A percentile compares a stretch with the other conserved stretches of the same genome.
Conservation (phyloP, 345 rosid species). For the Iberis pinnata region DNA sequence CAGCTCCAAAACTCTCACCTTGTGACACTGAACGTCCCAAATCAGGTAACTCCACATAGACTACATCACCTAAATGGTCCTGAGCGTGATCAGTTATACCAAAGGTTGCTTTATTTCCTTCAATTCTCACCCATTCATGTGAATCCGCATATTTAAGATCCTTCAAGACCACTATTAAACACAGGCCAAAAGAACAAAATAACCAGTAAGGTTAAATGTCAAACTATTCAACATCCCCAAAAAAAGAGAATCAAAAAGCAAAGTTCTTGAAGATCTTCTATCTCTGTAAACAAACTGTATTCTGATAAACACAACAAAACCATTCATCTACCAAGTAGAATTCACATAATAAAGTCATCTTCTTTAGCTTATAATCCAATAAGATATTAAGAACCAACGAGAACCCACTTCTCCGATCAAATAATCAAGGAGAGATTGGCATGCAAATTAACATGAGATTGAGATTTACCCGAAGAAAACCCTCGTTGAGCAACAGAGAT, state of each 20-base stretch:
- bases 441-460: too few species aligned
- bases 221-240: slow-evolving; percentile 26
- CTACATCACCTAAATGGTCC: slow-evolving; percentile 95
- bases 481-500: slow-evolving; percentile 69
- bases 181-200: background rate
- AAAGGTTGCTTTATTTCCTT: slow-evolving; percentile 62
- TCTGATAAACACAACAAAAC: slow-evolving; percentile 1
- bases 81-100: slow-evolving; percentile 98
- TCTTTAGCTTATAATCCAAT: too few species aligned
- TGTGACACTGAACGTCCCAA: slow-evolving; percentile 56
- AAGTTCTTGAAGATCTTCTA: slow-evolving; percentile 1
- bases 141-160: slow-evolving; percentile 79
- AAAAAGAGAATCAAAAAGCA: slow-evolving; percentile 4
- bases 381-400: too few species aligned
- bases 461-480: slow-evolving; percentile 57
- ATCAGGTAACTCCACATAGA: slow-evolving; percentile 85
- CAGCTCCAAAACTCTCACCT: slow-evolving; percentile 83
- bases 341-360: too few species aligned
- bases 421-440: background rate
- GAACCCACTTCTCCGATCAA: slow-evolving; percentile 26
- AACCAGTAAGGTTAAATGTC: slow-evolving; percentile 8
- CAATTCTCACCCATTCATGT: slow-evolving; percentile 93
- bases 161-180: slow-evolving; percentile 48
- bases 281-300: too few species aligned
- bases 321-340: background rate